Conservation (phyloP, 2,329 filamentous ascomycete species). For the Neofusicoccum umdonicola region DNA sequence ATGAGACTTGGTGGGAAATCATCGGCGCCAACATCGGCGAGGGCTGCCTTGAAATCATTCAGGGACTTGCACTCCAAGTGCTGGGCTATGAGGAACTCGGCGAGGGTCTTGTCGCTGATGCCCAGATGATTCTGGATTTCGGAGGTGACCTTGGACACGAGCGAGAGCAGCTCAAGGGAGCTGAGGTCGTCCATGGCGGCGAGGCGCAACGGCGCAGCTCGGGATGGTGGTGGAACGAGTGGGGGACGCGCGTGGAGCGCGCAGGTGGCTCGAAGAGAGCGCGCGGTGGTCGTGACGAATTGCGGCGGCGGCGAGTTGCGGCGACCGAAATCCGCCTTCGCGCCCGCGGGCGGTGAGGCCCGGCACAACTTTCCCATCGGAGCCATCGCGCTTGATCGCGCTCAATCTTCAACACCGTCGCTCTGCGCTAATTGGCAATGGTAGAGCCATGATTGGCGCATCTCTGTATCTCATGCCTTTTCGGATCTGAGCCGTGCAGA, state of each 20-base stretch:
- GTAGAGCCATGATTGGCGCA: too few species aligned
- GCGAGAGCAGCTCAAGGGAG: constrained; percentile 86
- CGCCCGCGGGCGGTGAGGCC: background rate
- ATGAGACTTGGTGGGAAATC: constrained; percentile 77
- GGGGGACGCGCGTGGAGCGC: background rate
- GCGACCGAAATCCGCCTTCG: background rate
- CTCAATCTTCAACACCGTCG: too few species aligned
- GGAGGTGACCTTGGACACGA: constrained; percentile 90
- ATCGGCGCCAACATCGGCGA: constrained; percentile 74
- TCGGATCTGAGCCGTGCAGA: too few species aligned
- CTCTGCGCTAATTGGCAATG: too few species aligned
- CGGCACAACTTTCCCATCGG: background rate
- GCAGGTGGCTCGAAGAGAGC: background rate
- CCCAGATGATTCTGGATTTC: constrained; percentile 94
- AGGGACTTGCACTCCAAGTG: constrained; percentile 71
- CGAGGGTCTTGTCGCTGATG: constrained; percentile 88
- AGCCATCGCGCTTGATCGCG: too few species aligned
- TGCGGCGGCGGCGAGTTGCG: background rate
- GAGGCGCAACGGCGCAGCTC: background rate
- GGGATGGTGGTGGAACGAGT: background rate
- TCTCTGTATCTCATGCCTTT: too few species aligned
- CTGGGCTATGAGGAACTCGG: constrained; percentile 93
- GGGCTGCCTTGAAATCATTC: constrained; percentile 70
- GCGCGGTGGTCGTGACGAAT: constrained; percentile 2
- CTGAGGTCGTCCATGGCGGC: constrained; percentile 79